Evolutionary conservation across 129 eudicot species (phyloP).

Genomic region (Calendula officinalis): DNA sequence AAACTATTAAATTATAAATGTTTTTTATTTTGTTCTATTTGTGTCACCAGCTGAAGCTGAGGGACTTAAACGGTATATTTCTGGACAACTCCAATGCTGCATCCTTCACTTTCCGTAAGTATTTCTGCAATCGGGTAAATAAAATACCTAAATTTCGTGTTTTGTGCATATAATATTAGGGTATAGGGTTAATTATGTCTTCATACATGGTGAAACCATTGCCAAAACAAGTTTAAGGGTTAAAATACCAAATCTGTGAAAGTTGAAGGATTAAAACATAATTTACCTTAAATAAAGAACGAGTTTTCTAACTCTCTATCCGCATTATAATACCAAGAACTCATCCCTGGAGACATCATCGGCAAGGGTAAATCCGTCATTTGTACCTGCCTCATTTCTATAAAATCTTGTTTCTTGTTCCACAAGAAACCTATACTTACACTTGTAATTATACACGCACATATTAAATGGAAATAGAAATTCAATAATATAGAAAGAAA

Average conservation of each 20-base stretch:
- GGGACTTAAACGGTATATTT: conserved; percentile 49
- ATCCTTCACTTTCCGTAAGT: conserved; percentile 37
- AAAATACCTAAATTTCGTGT: neutral
- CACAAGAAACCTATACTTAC: conserved; percentile 43
- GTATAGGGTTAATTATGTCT: no score
- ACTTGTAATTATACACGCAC: conserved; percentile 38
- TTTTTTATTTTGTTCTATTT: neutral
- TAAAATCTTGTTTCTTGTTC: conserved; percentile 45
- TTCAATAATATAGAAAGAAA: no score
- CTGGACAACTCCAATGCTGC: conserved; percentile 49
- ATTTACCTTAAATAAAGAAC: no score
- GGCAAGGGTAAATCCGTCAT: conserved; percentile 40
- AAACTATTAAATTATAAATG: neutral
- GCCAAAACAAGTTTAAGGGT: no score
- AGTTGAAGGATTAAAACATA: no score
- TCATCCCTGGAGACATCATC: conserved; percentile 41
- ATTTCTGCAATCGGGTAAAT: conserved; percentile 39
- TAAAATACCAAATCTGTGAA: no score
- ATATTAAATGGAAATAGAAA: no score
- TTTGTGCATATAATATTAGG: no score
- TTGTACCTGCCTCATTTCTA: conserved; percentile 37
- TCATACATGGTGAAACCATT: no score
- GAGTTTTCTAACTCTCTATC: conserved; percentile 60
- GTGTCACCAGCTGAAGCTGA: conserved; percentile 68
- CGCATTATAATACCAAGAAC: conserved; percentile 39